Conservation (phyloP, 208 protist species). For the Porcisia deanei region DNA sequence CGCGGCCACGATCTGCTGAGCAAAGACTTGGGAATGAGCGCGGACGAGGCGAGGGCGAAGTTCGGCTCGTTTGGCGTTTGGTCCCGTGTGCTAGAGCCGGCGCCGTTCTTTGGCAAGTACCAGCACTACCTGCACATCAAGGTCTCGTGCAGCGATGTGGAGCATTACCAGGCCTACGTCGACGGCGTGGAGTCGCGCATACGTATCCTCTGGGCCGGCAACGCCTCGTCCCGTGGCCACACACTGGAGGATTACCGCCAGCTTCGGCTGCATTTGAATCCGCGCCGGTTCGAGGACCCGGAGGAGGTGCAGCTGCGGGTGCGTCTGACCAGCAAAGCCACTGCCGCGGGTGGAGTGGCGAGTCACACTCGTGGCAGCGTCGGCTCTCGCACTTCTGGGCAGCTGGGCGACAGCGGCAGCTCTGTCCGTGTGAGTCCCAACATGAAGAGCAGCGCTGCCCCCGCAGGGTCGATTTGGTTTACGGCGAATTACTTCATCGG, state of each 20-base stretch:
- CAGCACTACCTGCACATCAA: constrained; percentile 86
- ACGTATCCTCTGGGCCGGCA: constrained; percentile 82
- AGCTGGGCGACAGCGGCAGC: constrained; percentile 9
- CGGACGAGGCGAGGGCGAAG: constrained; percentile 48
- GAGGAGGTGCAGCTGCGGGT: constrained; percentile 62
- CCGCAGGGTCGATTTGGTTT: constrained; percentile 21
- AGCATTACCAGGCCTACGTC: constrained; percentile 81
- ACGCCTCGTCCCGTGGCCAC: constrained; percentile 61
- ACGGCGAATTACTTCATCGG: constrained; percentile 87
- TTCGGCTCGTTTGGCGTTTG: constrained; percentile 79
- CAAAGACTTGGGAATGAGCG: constrained; percentile 39
- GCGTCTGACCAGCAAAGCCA: constrained; percentile 26
- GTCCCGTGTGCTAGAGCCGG: constrained; percentile 78
- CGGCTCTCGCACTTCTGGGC: constrained; percentile 19
- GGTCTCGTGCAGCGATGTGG: constrained; percentile 70
- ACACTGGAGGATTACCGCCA: constrained; percentile 78
- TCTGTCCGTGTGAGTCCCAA: constrained; percentile 3
- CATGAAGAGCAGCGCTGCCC: constrained; percentile 9
- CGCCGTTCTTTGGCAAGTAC: constrained; percentile 82
- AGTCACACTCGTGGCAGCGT: constrained; percentile 21
- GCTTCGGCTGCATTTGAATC: constrained; percentile 78
- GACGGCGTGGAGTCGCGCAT: constrained; percentile 90
- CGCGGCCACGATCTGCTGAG: constrained; percentile 88
- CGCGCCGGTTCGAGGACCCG: constrained; percentile 79
- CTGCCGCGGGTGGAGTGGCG: background rate